These are phyloP conservation scores for Hemerocallis citrina DNA, from an alignment of 106 monocot species.

Conservation along the genomic window DNA sequence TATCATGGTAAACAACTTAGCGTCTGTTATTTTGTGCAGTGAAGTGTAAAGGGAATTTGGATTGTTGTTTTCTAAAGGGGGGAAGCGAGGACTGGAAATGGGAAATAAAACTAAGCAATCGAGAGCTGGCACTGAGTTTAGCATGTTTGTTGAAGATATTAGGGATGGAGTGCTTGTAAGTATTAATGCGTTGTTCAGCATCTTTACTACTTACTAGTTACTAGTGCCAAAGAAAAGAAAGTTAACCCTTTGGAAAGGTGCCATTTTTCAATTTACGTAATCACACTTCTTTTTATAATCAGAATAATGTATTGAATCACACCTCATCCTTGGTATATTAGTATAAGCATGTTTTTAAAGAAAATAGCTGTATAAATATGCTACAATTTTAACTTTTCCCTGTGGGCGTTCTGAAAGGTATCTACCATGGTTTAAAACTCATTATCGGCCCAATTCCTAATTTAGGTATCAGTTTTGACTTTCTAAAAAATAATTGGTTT, in stretches of 20 bases:
- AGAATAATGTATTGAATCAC: not conserved
- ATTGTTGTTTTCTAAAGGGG: constrained; percentile 63
- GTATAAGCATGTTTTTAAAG: not conserved
- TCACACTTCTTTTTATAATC: not conserved
- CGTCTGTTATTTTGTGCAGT: constrained; percentile 28
- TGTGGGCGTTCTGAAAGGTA: too few species aligned
- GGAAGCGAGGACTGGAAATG: constrained; percentile 29
- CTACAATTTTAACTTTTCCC: too few species aligned
- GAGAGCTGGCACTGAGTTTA: constrained; percentile 43
- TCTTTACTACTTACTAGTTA: not conserved
- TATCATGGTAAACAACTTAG: not conserved
- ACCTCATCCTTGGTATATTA: not conserved
- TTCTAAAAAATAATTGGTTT: too few species aligned
- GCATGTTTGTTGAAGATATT: constrained; percentile 98
- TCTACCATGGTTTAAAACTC: too few species aligned
- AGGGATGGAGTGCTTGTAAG: constrained; percentile 98
- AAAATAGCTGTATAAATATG: too few species aligned
- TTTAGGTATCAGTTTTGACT: too few species aligned
- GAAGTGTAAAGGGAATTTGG: constrained; percentile 95
- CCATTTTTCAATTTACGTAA: not conserved
- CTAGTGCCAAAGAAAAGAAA: not conserved
- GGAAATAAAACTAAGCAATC: constrained; percentile 63
- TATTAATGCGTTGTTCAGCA: not conserved
- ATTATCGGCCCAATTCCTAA: too few species aligned
- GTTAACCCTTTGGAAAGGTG: not conserved